Conservation (phyloP, 176 grass and related monocot species). For the Aegilops tauschii region DNA sequence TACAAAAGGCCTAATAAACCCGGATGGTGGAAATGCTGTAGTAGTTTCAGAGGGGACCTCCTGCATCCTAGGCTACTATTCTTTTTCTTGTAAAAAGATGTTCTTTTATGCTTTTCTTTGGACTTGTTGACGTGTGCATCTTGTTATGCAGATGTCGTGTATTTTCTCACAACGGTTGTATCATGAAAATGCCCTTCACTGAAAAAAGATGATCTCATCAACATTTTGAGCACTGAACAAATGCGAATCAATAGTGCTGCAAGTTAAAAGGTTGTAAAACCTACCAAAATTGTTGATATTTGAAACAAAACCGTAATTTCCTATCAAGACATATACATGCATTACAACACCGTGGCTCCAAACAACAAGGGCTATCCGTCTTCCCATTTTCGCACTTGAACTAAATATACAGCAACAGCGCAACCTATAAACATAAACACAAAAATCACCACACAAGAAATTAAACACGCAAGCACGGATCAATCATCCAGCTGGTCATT, state of each 20-base stretch:
- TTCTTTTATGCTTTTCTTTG: no score
- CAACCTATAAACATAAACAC: conserved; percentile 16
- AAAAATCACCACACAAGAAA: conserved; percentile 12
- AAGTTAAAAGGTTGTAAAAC: neutral
- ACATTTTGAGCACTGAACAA: neutral
- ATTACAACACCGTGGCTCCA: conserved; percentile 16
- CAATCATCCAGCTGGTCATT: conserved; percentile 46
- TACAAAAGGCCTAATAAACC: no score
- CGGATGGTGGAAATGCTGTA: no score
- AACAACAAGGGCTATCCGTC: neutral
- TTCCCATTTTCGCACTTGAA: neutral
- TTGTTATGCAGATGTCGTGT: no score
- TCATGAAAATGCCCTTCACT: no score
- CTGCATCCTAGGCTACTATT: no score
- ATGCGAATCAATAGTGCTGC: neutral
- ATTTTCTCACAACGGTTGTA: no score
- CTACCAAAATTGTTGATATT: neutral
- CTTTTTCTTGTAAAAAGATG: no score
- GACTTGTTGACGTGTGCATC: no score
- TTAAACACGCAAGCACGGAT: neutral
- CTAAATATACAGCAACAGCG: conserved; percentile 15
- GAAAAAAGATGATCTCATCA: neutral
- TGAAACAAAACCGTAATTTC: neutral
- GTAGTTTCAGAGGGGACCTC: no score
- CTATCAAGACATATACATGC: conserved; percentile 1